Conservation (phyloP, 1,284 basidiomycete genomes). For the Leccinum pallidistipes region DNA sequence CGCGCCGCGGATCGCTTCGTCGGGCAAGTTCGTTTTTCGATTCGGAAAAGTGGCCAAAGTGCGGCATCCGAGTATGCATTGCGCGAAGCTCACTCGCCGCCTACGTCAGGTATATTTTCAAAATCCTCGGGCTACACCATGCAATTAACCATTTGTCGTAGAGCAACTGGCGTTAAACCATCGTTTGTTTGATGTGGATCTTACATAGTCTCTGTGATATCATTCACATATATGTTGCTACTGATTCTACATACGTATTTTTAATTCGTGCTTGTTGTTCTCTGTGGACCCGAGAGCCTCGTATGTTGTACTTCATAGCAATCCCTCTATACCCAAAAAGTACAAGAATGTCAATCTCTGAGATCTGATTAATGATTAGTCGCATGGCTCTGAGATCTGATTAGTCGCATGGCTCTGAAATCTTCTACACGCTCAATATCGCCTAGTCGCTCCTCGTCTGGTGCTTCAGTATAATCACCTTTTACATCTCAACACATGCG, state of each 20-base stretch:
- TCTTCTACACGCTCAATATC: too few relatives aligned
- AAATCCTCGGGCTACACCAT: background rate
- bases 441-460: background rate
- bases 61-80: background rate
- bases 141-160: background rate
- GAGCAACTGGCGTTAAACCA: background rate
- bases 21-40: background rate
- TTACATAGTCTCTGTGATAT: background rate
- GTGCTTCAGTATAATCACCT: too few relatives aligned
- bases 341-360: slow-evolving; percentile 62
- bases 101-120: background rate
- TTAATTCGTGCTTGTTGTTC: background rate
- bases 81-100: background rate
- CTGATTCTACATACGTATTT: background rate
- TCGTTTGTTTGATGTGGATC: background rate
- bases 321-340: slow-evolving; percentile 60
- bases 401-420: too few relatives aligned
- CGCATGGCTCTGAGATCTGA: too few relatives aligned
- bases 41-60: slow-evolving; percentile 1
- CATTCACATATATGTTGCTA: background rate
- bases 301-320: slow-evolving; percentile 40
- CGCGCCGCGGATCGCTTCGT: background rate
- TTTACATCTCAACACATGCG: too few relatives aligned
- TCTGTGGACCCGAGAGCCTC: background rate
- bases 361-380: too few relatives aligned